A percentile compares a stretch with the other conserved stretches of the same genome.
Conservation (phyloP, 2,329 filamentous ascomycete genomes). For the Aspergillus cejpii region DNA sequence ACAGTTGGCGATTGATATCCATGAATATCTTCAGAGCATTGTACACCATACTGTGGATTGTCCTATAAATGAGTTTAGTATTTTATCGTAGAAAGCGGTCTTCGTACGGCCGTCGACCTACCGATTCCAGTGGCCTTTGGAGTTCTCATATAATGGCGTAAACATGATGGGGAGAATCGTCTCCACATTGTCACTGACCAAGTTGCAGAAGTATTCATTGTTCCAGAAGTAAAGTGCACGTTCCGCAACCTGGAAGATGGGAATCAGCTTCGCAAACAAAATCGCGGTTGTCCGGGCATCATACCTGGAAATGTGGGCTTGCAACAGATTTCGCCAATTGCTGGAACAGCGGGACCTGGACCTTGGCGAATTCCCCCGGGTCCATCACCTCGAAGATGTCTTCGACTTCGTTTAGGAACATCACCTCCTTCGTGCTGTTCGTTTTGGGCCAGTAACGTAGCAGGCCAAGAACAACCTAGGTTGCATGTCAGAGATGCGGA, state of each 20-base stretch:
- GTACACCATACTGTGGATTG: constrained; percentile 99
- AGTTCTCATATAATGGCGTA: constrained; percentile 95
- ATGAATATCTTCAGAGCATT: constrained; percentile 99
- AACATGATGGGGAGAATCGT: constrained; percentile 99
- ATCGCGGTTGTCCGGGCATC: constrained; percentile 5
- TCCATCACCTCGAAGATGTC: constrained; percentile 99
- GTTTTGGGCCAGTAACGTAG: constrained; percentile 98
- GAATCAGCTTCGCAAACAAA: constrained; percentile 11
- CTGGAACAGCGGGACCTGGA: constrained; percentile 94
- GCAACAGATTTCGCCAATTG: constrained; percentile 96
- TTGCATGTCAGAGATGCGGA: constrained; percentile 1
- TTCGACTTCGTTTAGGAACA: constrained; percentile 98
- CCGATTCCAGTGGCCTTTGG: constrained; percentile 99
- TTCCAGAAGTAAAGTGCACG: constrained; percentile 99
- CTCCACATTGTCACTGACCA: constrained; percentile 98
- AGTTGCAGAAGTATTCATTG: constrained; percentile 99
- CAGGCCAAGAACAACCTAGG: constrained; percentile 81
- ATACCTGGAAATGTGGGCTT: constrained; percentile 89
- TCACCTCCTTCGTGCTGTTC: constrained; percentile 99
- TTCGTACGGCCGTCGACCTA: constrained; percentile 41
- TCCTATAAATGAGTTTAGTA: constrained; percentile 51
- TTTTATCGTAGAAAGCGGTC: constrained; percentile 14
- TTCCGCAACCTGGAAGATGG: constrained; percentile 66
- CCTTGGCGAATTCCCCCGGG: constrained; percentile 94
- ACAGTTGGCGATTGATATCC: constrained; percentile 98